Evolutionary conservation across 2,329 filamentous ascomycete genomes (phyloP).

Genomic region (Claviceps digitariae): DNA sequence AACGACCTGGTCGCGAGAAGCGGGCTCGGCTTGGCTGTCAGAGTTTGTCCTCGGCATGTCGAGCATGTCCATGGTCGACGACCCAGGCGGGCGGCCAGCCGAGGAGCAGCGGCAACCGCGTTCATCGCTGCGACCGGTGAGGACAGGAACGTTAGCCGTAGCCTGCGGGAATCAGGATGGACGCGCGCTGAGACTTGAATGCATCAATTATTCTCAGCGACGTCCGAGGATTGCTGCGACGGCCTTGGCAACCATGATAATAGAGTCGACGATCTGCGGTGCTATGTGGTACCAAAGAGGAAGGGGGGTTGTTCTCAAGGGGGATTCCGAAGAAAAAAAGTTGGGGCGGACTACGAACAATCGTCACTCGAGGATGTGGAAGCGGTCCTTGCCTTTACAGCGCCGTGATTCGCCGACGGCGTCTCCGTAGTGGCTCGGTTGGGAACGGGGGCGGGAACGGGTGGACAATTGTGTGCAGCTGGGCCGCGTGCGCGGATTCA

Average conservation of each 20-base stretch:
- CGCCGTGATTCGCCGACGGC: conserved; percentile 10
- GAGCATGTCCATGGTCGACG: conserved; percentile 33
- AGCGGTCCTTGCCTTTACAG: conserved; percentile 3
- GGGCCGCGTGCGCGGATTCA: background rate
- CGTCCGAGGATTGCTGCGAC: conserved; percentile 2
- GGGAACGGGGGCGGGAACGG: conserved; percentile 2
- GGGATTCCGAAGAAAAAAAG: conserved; percentile 1
- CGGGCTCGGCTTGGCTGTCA: conserved; percentile 17
- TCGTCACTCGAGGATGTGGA: conserved; percentile 5
- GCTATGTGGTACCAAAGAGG: background rate
- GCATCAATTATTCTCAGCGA: conserved; percentile 6
- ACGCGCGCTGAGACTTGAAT: background rate
- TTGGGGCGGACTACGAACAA: background rate
- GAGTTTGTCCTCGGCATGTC: conserved; percentile 28
- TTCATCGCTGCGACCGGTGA: conserved; percentile 24
- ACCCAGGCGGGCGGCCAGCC: conserved; percentile 24
- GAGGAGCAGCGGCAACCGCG: conserved; percentile 23
- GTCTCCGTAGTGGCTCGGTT: conserved; percentile 4
- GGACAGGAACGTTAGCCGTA: background rate
- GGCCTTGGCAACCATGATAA: background rate
- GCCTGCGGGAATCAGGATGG: background rate
- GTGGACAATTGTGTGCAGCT: background rate
- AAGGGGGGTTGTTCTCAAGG: background rate
- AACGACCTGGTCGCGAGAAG: conserved; percentile 15
- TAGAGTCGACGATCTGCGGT: background rate